phyloP scores from a whole-genome alignment of 305 asterid species.

The Fraxinus sp. region DNA sequence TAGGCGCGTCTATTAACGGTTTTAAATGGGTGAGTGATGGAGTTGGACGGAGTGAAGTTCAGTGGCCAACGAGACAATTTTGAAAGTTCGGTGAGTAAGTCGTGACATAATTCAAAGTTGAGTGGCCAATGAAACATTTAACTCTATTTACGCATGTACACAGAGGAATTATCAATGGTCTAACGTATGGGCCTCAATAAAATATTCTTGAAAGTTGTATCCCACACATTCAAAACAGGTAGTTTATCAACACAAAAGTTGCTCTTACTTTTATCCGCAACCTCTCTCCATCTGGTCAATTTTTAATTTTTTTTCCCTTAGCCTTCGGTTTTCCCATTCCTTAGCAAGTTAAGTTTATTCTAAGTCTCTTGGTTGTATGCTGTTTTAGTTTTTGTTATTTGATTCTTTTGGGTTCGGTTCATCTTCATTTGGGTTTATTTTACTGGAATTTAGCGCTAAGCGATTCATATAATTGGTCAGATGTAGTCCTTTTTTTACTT shows the following conservation, averaged over 20 bases:
- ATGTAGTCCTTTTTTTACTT: neutral
- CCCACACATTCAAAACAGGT: neutral
- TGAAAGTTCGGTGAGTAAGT: too few species aligned
- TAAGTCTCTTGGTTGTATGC: neutral
- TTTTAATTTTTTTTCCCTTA: neutral
- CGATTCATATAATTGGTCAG: neutral
- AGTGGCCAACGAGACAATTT: too few species aligned
- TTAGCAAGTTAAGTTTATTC: neutral
- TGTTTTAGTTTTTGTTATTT: neutral
- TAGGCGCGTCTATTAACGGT: too few species aligned
- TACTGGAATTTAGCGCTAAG: neutral
- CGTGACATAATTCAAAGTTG: too few species aligned
- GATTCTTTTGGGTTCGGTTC: neutral
- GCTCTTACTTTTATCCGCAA: neutral
- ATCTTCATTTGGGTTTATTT: neutral
- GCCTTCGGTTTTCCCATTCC: neutral
- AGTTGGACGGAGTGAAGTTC: too few species aligned
- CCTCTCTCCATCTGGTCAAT: neutral
- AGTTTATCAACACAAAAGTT: neutral
- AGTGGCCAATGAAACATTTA: too few species aligned
- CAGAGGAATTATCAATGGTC: neutral
- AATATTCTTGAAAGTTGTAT: neutral
- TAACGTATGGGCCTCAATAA: neutral
- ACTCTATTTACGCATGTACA: neutral
- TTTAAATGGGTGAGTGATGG: too few species aligned